Evolutionary conservation across 2,329 filamentous ascomycete species (phyloP), one percentile per base, ranked within the genome.

Genomic region (Whalleya microplaca): DNA sequence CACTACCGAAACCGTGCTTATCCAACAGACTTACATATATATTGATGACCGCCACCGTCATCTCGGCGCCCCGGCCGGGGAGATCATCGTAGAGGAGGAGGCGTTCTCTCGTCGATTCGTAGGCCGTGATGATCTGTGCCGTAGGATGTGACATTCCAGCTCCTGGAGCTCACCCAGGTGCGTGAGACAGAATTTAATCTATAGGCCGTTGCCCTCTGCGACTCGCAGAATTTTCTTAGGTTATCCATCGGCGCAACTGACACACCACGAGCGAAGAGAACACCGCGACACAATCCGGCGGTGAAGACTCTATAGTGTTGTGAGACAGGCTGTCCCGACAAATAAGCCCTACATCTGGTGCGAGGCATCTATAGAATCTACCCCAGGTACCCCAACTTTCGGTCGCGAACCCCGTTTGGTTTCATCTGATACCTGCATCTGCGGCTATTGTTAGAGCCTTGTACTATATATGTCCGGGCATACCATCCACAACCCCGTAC

Each of bases 401-500:
- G 45, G 32, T 55, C 45, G 47, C 45, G 23, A 40, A 41, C 27
- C 49, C 43, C 47, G 51, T 53, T 57, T 45, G 52, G 44, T 49
- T 48, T 53, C 52, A 53, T 63, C 60, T 61, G 52, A 45, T 63
- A 55, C 58, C 60, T 44, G 60, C 58, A 58, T 54, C 60, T 58
- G 60, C 60, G 58, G 55, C 57, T 48, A 14, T 58, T 45, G 42
- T 43, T 45, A 55, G 55, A 61, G 60, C 60, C 57, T 61, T 58
- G 51, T 47, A 20, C 21, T 10, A 21, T 32, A 53, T 60, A 53
- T 50, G 49, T 37, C 10, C 14, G 32, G 10, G 9, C 32, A 16
- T 14, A 16, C 32, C 32, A 37, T 14, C 32, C 32, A 37, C 10
- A 8, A 37, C 5, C 27, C 9, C 32, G 32, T 27, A 37, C 32